Evolutionary conservation across 257 asterid species (phyloP), one percentile per base, ranked within the genome.

Genomic region (Oldenlandia corymbosa): DNA sequence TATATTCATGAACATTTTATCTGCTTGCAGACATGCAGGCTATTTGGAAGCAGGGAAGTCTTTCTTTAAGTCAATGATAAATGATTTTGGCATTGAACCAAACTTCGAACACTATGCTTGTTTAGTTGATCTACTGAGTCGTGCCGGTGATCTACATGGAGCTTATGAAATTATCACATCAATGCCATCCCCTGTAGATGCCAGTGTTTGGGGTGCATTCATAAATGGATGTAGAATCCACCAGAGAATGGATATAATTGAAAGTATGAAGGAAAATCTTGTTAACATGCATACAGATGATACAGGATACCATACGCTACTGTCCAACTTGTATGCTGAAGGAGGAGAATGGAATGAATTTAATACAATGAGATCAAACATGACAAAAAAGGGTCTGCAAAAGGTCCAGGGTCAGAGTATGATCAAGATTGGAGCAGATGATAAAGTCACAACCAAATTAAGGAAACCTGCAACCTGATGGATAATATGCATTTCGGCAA

Each of bases 21-120:
- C 94, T 11, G 92, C 92, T 21, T 91, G 96, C 66, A 86, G 95
- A 55, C 98, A 91, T 51, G 82, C 88, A 17, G 95, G 98, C 55
- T 80, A 80, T 71, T 81, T 88, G 21, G 76, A 83, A 58, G 79
- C 79, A 67, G 98, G 95, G 53, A 85, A 83, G 75, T 52, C 46
- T 60, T 87, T 80, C 78, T 92, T 92, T 51, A 69, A 82, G 61
- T 78, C 81, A 18, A 84, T 91, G 95, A 66, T 10, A 41, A 41
- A 55, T 10, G 86, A 76, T 68, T 84, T 76, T 26, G 84, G 81
- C 18, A 76, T 86, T 41, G 59, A 56, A 45, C 96, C 98, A 0
- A 83, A 76, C 58, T 63, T 75, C 0, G 96, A 86, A 75, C 98
- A 91, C 58, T 88, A 81, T 58, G 90, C 86, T 2, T 90, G 95